These are phyloP conservation scores for Solanum boliviense DNA, from an alignment of 257 asterid species.

Conservation along the genomic window DNA sequence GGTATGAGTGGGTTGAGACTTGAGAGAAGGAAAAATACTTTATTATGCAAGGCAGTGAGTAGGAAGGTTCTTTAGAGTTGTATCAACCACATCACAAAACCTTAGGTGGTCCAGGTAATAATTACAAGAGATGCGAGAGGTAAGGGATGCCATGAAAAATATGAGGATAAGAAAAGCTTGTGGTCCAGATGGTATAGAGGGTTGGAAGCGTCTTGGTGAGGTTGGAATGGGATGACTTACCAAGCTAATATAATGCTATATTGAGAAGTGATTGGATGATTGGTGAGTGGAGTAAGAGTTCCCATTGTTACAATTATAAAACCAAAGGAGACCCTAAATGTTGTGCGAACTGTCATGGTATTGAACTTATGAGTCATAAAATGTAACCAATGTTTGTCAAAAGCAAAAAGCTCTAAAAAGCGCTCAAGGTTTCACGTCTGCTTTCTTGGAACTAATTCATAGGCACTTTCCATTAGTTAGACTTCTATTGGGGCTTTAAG, in stretches of 20 bases:
- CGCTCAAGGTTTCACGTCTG: neutral
- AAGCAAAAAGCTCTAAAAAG: neutral
- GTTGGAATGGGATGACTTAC: neutral
- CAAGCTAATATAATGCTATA: neutral
- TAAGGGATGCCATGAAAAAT: neutral
- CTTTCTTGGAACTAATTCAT: too few species aligned
- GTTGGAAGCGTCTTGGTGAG: neutral
- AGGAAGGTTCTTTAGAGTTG: neutral
- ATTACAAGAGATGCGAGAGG: neutral
- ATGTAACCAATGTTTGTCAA: neutral
- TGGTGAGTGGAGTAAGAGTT: neutral
- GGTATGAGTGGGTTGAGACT: neutral
- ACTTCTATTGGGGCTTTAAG: neutral
- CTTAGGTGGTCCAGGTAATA: neutral
- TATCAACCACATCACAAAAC: neutral
- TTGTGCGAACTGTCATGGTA: neutral
- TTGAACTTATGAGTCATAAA: neutral
- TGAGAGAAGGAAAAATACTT: neutral
- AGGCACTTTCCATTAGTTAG: too few species aligned
- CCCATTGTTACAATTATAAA: neutral
- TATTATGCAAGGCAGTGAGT: neutral
- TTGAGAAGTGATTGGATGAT: neutral
- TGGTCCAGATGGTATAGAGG: neutral
- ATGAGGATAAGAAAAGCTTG: neutral
- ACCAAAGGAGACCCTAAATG: neutral